Conservation (phyloP, 116 monocot species). For the Thalassia testudinum region DNA sequence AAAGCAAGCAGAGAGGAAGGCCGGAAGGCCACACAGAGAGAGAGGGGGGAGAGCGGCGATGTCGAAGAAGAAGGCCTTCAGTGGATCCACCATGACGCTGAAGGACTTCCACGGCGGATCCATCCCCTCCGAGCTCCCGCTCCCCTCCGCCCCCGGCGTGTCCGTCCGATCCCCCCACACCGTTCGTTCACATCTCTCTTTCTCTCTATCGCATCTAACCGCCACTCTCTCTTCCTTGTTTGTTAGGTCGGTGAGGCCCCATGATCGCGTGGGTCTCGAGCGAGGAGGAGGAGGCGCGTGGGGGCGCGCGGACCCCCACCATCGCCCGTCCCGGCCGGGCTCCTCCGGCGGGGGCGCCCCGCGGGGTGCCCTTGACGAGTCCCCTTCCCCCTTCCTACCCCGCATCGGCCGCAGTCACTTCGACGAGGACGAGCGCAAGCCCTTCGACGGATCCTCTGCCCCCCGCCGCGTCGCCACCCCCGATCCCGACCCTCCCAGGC, state of each 20-base stretch:
- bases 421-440: constrained; percentile 97
- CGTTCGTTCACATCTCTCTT: background rate
- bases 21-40: too few species aligned
- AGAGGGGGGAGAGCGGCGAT: constrained; percentile 11
- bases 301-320: constrained; percentile 19
- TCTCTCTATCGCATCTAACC: background rate
- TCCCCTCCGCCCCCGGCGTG: constrained; percentile 95
- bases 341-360: constrained; percentile 18
- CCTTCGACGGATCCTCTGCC: constrained; percentile 49
- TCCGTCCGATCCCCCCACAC: constrained; percentile 3
- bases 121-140: constrained; percentile 86
- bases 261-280: constrained; percentile 27
- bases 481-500: background rate
- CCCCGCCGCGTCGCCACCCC: constrained; percentile 17
- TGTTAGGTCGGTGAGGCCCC: constrained; percentile 15
- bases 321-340: constrained; percentile 23
- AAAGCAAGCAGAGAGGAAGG: too few species aligned
- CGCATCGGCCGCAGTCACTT: constrained; percentile 77
- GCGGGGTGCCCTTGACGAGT: constrained; percentile 21
- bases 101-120: constrained; percentile 98
- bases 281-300: constrained; percentile 12
- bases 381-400: constrained; percentile 32
- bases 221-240: background rate
- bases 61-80: constrained; percentile 85
- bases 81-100: constrained; percentile 85